Evolutionary conservation across 768 basidiomycete species (phyloP).

Genomic region (Kwoniella newhampshirensis): DNA sequence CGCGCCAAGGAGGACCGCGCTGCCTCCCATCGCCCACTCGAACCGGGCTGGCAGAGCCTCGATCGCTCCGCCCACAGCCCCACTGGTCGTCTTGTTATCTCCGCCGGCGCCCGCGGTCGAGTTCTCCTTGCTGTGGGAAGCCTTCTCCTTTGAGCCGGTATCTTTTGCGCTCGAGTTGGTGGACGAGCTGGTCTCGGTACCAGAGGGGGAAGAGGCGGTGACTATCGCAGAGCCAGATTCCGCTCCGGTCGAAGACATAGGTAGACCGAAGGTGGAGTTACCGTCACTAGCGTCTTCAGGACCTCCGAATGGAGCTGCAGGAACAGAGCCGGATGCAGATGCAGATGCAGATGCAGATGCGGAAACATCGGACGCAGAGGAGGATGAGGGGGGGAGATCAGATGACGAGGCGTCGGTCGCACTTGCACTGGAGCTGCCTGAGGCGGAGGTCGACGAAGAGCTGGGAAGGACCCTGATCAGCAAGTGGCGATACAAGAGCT

Average conservation of each 20-base stretch:
- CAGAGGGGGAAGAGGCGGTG: constrained; percentile 4
- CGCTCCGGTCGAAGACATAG: too few species aligned
- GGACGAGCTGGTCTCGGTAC: constrained; percentile 6
- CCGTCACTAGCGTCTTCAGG: not conserved
- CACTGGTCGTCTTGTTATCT: constrained; percentile 4
- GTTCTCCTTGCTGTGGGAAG: constrained; percentile 2
- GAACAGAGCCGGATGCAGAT: not conserved
- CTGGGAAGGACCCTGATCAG: too few species aligned
- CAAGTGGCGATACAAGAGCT: too few species aligned
- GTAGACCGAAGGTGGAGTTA: constrained; percentile 1
- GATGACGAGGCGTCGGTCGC: constrained; percentile 5
- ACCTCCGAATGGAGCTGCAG: not conserved
- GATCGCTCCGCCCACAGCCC: not conserved
- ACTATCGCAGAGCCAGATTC: constrained; percentile 1
- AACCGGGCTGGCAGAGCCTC: constrained; percentile 1
- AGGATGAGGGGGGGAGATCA: not conserved
- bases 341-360: not conserved
- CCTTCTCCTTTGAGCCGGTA: not conserved
- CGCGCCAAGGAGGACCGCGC: constrained; percentile 11
- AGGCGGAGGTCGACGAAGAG: not conserved
- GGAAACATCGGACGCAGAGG: constrained; percentile 1
- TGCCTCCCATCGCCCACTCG: constrained; percentile 10
- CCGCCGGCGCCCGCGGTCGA: not conserved
- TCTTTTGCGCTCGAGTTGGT: constrained; percentile 1
- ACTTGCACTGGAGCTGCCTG: constrained; percentile 1